A percentile compares a stretch with the other conserved stretches of the same genome.
phyloP scores from a whole-genome alignment of 2,329 filamentous ascomycete genomes.

The Escovopsis weberi region DNA sequence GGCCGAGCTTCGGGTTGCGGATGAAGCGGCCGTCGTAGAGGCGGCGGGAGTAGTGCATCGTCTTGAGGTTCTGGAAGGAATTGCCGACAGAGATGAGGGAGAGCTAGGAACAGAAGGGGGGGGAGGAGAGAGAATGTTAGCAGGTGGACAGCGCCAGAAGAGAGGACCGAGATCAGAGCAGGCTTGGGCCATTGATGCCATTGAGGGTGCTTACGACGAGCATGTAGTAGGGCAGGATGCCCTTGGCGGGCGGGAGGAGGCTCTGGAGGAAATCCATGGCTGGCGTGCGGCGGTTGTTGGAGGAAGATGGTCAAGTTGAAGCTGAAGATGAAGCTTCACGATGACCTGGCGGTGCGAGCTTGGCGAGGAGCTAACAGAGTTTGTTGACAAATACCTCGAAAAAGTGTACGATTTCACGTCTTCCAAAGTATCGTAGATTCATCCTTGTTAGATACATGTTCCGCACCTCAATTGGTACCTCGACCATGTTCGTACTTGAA shows the following conservation, averaged over 20 bases:
- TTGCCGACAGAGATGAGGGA: constrained; percentile 74
- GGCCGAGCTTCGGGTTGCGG: constrained; percentile 30
- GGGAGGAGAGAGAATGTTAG: neutral
- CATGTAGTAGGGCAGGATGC: constrained; percentile 45
- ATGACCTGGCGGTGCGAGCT: too few species aligned
- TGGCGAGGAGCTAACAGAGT: too few species aligned
- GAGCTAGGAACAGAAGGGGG: constrained; percentile 48
- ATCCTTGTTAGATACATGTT: too few species aligned
- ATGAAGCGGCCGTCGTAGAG: constrained; percentile 62
- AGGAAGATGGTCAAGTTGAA: neutral
- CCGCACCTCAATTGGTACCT: too few species aligned
- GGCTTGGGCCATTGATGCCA: neutral
- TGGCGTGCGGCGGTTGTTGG: neutral
- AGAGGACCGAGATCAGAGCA: too few species aligned
- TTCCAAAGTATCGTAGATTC: too few species aligned
- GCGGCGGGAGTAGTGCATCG: constrained; percentile 68
- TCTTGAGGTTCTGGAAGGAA: constrained; percentile 68
- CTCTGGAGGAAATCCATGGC: constrained; percentile 31
- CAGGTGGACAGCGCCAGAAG: neutral
- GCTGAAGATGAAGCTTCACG: too few species aligned
- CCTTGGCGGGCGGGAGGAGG: constrained; percentile 34
- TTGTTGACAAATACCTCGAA: too few species aligned
- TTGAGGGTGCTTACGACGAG: constrained; percentile 29
- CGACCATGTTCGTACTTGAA: too few species aligned
- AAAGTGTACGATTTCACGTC: too few species aligned